Percentiles rank a stretch among this genome's conserved stretches.
These are phyloP conservation scores for Sporothrix variecibatus DNA, from an alignment of 2,329 filamentous ascomycete genomes.

Conservation along the genomic window DNA sequence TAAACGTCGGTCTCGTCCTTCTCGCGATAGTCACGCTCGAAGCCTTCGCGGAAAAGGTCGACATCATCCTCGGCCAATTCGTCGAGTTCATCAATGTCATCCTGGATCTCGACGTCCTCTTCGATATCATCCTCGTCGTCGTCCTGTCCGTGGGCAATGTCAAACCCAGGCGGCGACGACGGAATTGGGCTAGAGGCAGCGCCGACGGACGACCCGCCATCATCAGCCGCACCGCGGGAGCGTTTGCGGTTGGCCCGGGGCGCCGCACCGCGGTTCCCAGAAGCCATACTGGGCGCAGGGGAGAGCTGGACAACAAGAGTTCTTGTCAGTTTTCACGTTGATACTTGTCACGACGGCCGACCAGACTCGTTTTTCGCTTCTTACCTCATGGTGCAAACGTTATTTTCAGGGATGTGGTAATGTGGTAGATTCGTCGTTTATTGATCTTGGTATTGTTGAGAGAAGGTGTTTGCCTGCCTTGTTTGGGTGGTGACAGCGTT, in stretches of 20 bases:
- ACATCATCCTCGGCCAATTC: slow-evolving; percentile 81
- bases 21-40: slow-evolving; percentile 69
- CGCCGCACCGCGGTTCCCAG: slow-evolving; percentile 73
- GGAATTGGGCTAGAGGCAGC: slow-evolving; percentile 64
- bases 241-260: slow-evolving; percentile 57
- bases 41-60: slow-evolving; percentile 74
- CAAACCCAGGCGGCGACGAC: slow-evolving; percentile 65
- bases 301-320: slow-evolving; percentile 62
- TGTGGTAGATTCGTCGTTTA: neutral
- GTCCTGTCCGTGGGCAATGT: slow-evolving; percentile 66
- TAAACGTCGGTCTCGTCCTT: slow-evolving; percentile 70
- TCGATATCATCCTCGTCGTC: slow-evolving; percentile 69
- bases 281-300: slow-evolving; percentile 77
- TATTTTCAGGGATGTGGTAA: neutral
- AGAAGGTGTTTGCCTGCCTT: neutral
- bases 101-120: slow-evolving; percentile 70
- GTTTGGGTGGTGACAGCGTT: neutral
- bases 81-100: slow-evolving; percentile 75
- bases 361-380: neutral
- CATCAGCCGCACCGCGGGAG: slow-evolving; percentile 53
- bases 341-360: neutral
- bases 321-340: neutral
- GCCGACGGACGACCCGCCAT: slow-evolving; percentile 54
- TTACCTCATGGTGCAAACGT: slow-evolving; percentile 34
- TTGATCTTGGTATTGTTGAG: neutral